These are phyloP conservation scores for Chlamydomonas sp. DNA, from an alignment of 139 green algal genomes.

Conservation along the genomic window DNA sequence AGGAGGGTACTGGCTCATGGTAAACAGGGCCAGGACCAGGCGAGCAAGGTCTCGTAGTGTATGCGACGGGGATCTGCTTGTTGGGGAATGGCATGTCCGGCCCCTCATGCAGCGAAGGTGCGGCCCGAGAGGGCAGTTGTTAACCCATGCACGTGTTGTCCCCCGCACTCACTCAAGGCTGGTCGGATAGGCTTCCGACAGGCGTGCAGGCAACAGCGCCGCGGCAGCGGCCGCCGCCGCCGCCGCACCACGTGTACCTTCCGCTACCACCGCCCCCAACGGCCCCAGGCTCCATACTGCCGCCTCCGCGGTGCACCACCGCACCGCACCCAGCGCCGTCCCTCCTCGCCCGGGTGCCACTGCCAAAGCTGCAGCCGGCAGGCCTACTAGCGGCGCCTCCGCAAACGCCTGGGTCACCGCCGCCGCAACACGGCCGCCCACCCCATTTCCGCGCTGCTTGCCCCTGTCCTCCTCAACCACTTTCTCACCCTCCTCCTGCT, in stretches of 20 bases:
- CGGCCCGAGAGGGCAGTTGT: too few relatives aligned
- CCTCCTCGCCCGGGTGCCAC: background rate
- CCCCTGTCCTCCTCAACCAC: background rate
- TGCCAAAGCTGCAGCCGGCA: too few relatives aligned
- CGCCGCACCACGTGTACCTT: background rate
- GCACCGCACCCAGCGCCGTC: background rate
- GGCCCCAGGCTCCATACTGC: conserved; percentile 10
- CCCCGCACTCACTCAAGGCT: background rate
- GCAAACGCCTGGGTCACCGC: background rate
- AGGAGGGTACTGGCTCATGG: too few relatives aligned
- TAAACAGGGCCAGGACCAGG: too few relatives aligned
- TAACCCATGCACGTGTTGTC: too few relatives aligned
- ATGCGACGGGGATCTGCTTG: too few relatives aligned
- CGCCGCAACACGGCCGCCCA: background rate
- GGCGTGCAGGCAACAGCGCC: background rate
- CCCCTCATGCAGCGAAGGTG: too few relatives aligned
- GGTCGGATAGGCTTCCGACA: background rate
- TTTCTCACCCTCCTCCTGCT: too few relatives aligned
- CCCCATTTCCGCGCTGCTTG: background rate
- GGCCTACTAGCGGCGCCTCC: background rate
- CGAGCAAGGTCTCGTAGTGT: too few relatives aligned
- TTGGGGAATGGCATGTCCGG: too few relatives aligned
- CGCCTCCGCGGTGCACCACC: background rate
- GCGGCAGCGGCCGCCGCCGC: background rate
- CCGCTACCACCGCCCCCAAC: background rate